These are phyloP conservation scores for Vigna angularis DNA, from an alignment of 306 rosid species.

Conservation along the genomic window DNA sequence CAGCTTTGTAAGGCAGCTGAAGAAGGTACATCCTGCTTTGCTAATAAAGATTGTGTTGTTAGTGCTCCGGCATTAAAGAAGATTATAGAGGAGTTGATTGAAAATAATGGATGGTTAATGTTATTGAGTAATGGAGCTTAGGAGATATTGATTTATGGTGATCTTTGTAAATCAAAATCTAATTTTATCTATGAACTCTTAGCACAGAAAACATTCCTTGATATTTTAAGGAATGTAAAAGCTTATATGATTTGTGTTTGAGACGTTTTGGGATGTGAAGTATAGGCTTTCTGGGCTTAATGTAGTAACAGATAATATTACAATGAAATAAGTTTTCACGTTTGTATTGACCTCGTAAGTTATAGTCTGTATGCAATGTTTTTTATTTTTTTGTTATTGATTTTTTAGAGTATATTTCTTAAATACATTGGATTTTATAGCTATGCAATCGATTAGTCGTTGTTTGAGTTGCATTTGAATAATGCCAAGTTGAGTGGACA, in stretches of 20 bases:
- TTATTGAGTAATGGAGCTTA: conserved; percentile 54
- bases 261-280: neutral
- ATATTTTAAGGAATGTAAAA: neutral
- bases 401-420: neutral
- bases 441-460: neutral
- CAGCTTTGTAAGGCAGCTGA: conserved; percentile 94
- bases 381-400: neutral
- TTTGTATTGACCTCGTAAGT: neutral
- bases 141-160: conserved; percentile 5
- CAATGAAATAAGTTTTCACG: neutral
- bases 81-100: conserved; percentile 69
- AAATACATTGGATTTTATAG: neutral
- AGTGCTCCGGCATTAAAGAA: conserved; percentile 84
- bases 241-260: neutral
- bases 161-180: conserved; percentile 30
- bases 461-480: neutral
- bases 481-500: too few species aligned
- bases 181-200: conserved; percentile 13
- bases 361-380: neutral
- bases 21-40: conserved; percentile 89
- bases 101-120: conserved; percentile 57
- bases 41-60: conserved; percentile 59
- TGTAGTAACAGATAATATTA: neutral
- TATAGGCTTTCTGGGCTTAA: neutral
- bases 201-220: neutral